These are phyloP conservation scores for Grifola frondosa DNA, from an alignment of 1,284 basidiomycete genomes.

Conservation along the genomic window DNA sequence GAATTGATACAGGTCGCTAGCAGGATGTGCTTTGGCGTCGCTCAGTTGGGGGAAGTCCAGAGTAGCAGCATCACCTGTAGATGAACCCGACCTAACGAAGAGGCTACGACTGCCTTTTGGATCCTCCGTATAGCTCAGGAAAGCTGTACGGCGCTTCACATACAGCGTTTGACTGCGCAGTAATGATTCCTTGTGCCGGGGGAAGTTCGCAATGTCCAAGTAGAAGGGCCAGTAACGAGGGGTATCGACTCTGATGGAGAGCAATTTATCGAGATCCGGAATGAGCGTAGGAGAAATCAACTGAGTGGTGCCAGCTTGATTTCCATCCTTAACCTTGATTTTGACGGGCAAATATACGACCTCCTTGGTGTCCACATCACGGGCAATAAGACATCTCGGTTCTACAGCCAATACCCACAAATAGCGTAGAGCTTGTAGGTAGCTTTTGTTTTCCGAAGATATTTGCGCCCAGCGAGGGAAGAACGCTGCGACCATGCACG, in stretches of 20 bases:
- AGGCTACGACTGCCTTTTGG: conserved; percentile 90
- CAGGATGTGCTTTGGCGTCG: conserved; percentile 62
- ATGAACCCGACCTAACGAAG: conserved; percentile 77
- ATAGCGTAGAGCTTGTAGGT: conserved; percentile 91
- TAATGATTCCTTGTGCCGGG: conserved; percentile 68
- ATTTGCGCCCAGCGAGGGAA: conserved; percentile 84
- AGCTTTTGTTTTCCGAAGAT: conserved; percentile 87
- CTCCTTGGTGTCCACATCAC: conserved; percentile 88
- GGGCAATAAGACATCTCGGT: conserved; percentile 87
- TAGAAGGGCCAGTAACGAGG: conserved; percentile 94
- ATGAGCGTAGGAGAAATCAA: conserved; percentile 91
- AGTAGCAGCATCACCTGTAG: conserved; percentile 71
- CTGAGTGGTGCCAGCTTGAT: conserved; percentile 60
- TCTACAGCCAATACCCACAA: conserved; percentile 96
- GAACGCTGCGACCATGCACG: conserved; percentile 86
- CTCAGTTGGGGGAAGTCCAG: conserved; percentile 80
- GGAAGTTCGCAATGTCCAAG: conserved; percentile 69
- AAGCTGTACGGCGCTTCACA: conserved; percentile 91
- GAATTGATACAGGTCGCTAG: conserved; percentile 77
- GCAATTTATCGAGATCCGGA: conserved; percentile 79
- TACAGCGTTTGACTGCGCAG: conserved; percentile 80
- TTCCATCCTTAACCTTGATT: conserved; percentile 70
- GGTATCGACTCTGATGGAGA: conserved; percentile 83
- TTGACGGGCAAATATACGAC: conserved; percentile 91
- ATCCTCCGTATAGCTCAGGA: conserved; percentile 90